phyloP scores from a whole-genome alignment of 1,139 yeast genomes.

The Sugiyamaella neomexicana region DNA sequence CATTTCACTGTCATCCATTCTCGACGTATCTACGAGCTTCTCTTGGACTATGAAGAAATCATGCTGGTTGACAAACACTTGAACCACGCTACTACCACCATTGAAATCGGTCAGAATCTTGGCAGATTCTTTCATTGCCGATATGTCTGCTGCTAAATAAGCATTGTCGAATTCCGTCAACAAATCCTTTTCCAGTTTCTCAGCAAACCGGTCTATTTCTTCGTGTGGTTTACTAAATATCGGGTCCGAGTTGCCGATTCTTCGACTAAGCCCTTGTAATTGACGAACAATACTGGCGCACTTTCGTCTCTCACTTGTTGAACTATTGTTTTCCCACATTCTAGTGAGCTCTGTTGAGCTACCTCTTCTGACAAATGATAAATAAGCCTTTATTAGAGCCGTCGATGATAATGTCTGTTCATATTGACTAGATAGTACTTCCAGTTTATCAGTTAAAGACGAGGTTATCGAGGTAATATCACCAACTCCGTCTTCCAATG shows the following conservation, averaged over 20 bases:
- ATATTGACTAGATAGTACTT: constrained; percentile 72
- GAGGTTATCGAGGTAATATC: constrained; percentile 57
- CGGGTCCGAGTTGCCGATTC: constrained; percentile 50
- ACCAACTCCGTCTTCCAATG: constrained; percentile 57
- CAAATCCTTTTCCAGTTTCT: constrained; percentile 65
- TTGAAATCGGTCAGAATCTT: constrained; percentile 77
- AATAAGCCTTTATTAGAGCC: constrained; percentile 73
- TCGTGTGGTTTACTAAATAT: constrained; percentile 46
- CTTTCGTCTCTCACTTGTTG: constrained; percentile 54
- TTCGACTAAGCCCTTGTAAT: constrained; percentile 61
- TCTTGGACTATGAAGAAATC: constrained; percentile 63
- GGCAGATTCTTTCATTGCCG: constrained; percentile 78
- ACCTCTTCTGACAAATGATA: constrained; percentile 65
- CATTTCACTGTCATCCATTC: constrained; percentile 42
- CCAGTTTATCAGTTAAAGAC: constrained; percentile 72
- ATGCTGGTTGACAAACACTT: constrained; percentile 79
- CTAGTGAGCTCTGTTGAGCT: constrained; percentile 54
- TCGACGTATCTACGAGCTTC: constrained; percentile 42
- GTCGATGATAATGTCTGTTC: constrained; percentile 74
- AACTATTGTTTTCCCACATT: constrained; percentile 38
- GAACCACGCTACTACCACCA: constrained; percentile 81
- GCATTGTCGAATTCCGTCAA: constrained; percentile 44
- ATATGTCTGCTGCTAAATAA: constrained; percentile 55
- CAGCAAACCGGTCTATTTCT: constrained; percentile 70
- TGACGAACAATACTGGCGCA: constrained; percentile 73